A percentile compares a stretch with the other conserved stretches of the same genome.
Evolutionary conservation across 305 asterid genomes (phyloP).

Genomic region (Galium porrigens): DNA sequence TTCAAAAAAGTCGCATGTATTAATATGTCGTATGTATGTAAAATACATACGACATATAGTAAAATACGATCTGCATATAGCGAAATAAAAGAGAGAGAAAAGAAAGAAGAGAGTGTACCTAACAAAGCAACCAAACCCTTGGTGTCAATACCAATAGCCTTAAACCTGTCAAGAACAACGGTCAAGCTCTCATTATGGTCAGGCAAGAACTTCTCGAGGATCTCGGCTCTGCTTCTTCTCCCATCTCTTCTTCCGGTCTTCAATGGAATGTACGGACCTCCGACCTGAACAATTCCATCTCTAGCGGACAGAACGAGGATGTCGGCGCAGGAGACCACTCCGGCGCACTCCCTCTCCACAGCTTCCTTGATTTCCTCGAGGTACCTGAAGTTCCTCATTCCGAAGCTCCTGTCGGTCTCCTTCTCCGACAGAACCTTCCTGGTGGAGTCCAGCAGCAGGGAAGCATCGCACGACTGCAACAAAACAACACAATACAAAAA

Average conservation of each 20-base stretch:
- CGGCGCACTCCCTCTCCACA: conserved; percentile 89
- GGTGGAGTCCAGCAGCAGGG: conserved; percentile 79
- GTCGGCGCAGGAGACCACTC: conserved; percentile 86
- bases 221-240: conserved; percentile 70
- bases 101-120: conserved; percentile 25
- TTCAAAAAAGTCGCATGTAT: no score
- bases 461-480: conserved; percentile 80
- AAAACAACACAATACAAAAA: neutral
- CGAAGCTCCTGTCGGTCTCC: conserved; percentile 87
- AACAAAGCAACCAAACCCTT: conserved; percentile 80
- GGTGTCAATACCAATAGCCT: conserved; percentile 52
- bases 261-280: conserved; percentile 79
- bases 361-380: conserved; percentile 78
- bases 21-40: no score
- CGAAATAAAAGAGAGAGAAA: neutral
- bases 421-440: conserved; percentile 80
- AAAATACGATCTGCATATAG: no score
- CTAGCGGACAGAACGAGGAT: conserved; percentile 81
- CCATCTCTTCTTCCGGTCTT: conserved; percentile 95
- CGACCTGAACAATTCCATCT: conserved; percentile 74
- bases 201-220: conserved; percentile 67
- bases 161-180: conserved; percentile 72
- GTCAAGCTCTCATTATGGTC: conserved; percentile 88
- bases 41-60: no score
- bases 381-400: conserved; percentile 90